Evolutionary conservation across 495 filamentous ascomycete genomes (phyloP).

Genomic region (Lophium mytilinum): DNA sequence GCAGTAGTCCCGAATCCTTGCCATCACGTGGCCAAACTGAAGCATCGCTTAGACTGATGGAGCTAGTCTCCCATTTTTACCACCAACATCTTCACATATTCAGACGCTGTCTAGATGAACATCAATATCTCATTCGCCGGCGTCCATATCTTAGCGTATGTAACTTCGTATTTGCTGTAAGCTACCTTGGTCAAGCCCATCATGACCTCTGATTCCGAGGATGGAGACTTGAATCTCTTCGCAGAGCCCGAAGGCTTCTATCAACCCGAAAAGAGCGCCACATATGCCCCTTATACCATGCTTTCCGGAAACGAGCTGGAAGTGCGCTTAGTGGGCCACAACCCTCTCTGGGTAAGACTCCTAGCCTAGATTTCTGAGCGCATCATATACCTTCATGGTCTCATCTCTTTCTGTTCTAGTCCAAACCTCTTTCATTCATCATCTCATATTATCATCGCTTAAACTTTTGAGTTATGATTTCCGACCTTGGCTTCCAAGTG

Average conservation of each 20-base stretch:
- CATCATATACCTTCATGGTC: not conserved
- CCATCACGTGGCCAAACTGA: too few species aligned
- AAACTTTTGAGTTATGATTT: not conserved
- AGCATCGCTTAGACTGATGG: too few species aligned
- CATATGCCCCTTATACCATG: conserved; percentile 59
- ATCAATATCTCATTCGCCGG: too few species aligned
- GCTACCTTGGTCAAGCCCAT: not conserved
- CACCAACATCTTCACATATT: too few species aligned
- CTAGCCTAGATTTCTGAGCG: not conserved
- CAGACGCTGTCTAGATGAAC: too few species aligned
- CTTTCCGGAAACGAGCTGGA: conserved; percentile 55
- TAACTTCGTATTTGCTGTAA: too few species aligned
- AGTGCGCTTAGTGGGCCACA: conserved; percentile 80
- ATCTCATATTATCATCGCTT: not conserved
- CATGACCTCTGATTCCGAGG: conserved; percentile 14
- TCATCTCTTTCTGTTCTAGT: not conserved
- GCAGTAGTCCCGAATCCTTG: too few species aligned
- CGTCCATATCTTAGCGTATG: too few species aligned
- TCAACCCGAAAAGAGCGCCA: conserved; percentile 59
- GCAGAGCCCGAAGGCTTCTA: conserved; percentile 72
- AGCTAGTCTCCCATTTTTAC: too few species aligned
- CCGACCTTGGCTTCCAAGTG: too few species aligned
- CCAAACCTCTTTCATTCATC: not conserved
- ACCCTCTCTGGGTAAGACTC: conserved; percentile 68
- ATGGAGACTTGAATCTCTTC: conserved; percentile 54